Percentiles rank a stretch among this genome's conserved stretches.
Evolutionary conservation across 1,284 basidiomycete genomes (phyloP).

Genomic region (Apiotrichum brassicae): DNA sequence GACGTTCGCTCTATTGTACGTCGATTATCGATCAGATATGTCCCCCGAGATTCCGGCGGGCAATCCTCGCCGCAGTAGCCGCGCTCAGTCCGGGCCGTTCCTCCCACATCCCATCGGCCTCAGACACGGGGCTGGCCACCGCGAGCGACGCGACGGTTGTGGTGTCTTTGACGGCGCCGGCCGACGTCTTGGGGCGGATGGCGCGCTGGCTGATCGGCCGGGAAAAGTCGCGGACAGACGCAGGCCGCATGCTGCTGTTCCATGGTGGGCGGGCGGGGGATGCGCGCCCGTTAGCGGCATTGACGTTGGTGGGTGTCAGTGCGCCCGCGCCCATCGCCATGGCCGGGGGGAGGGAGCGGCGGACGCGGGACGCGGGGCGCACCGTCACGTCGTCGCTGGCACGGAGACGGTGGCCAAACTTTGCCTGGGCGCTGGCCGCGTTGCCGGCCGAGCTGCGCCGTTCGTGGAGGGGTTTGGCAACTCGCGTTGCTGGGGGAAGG

Average conservation of each 20-base stretch:
- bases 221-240: background rate
- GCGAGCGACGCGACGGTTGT: background rate
- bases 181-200: slow-evolving; percentile 1
- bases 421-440: slow-evolving; percentile 31
- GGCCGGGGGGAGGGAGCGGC: slow-evolving; percentile 23
- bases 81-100: background rate
- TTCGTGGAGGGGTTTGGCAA: slow-evolving; percentile 5
- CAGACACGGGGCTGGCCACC: background rate
- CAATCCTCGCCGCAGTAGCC: slow-evolving; percentile 3
- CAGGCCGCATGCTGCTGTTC: slow-evolving; percentile 6
- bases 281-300: background rate
- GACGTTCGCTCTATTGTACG: no score
- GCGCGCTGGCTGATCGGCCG: background rate
- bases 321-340: slow-evolving; percentile 12
- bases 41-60: slow-evolving; percentile 4
- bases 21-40: no score
- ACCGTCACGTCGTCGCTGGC: slow-evolving; percentile 16
- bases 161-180: background rate
- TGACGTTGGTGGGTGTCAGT: background rate
- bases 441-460: slow-evolving; percentile 20
- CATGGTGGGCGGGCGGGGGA: slow-evolving; percentile 6
- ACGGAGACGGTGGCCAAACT: slow-evolving; percentile 40
- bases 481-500: background rate
- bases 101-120: background rate
- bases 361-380: slow-evolving; percentile 16